These are phyloP conservation scores for Dendrobium catenatum DNA, from an alignment of 106 monocot genomes.

Conservation along the genomic window DNA sequence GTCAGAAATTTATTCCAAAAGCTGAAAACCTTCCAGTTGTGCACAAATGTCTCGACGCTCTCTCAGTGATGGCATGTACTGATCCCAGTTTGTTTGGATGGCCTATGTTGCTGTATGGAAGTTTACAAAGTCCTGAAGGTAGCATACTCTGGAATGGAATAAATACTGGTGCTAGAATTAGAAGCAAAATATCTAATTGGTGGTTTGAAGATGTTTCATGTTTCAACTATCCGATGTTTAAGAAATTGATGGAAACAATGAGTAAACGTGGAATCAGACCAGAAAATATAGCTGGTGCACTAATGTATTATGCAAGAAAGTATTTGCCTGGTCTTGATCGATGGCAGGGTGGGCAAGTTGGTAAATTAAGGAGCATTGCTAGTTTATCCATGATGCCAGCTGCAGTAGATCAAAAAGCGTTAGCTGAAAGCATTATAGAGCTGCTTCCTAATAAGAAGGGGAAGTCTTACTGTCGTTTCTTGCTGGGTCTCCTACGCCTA, in stretches of 20 bases:
- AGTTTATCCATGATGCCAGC: conserved; percentile 7
- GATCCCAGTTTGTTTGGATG: conserved; percentile 60
- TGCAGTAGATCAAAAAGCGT: conserved; percentile 30
- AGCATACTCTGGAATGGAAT: conserved; percentile 64
- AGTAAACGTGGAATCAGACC: conserved; percentile 20
- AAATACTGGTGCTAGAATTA: conserved; percentile 39
- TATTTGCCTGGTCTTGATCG: conserved; percentile 46
- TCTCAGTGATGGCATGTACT: conserved; percentile 46
- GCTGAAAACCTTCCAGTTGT: conserved; percentile 27
- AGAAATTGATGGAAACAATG: conserved; percentile 36
- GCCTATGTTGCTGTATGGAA: conserved; percentile 52
- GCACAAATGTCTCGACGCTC: conserved; percentile 20
- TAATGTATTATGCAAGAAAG: conserved; percentile 39
- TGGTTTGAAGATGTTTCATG: conserved; percentile 55
- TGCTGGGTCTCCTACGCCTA: conserved; percentile 44
- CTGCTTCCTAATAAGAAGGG: conserved; percentile 40
- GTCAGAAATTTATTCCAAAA: conserved; percentile 18
- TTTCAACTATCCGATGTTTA: conserved; percentile 28
- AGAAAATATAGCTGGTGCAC: conserved; percentile 31
- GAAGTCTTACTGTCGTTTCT: conserved; percentile 36
- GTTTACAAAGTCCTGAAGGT: conserved; percentile 51
- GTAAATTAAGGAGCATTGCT: conserved; percentile 13
- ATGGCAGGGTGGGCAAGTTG: conserved; percentile 20
- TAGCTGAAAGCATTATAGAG: conserved; percentile 25
- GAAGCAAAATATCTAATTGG: conserved; percentile 34